Base-by-base conservation (phyloP, 2,329 filamentous ascomycete genomes). In the Scedosporium aurantiacum region DNA sequence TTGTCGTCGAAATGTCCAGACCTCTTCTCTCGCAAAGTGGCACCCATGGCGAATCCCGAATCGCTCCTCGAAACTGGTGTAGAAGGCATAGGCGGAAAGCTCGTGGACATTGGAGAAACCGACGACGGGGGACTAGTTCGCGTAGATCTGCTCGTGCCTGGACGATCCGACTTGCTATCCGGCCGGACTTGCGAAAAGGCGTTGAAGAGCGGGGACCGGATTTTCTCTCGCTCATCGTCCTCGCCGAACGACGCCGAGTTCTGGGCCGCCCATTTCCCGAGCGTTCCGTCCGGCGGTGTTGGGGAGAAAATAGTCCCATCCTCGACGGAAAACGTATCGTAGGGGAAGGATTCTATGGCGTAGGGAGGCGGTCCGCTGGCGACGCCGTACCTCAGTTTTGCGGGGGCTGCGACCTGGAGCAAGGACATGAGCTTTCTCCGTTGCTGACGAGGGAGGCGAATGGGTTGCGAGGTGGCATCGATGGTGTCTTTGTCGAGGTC, bases 401-500 rank as follows among this genome's bases (percentile, higher is more conserved):
- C 91, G 12, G 93, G 93, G 43, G 94, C 94, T 16, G 93, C 92
- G 40, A 92, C 78, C 71, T 97, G 93, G 57, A 99, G 78, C 32
- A 99, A 78, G 16, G 92, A 91, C 68, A 90, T 82, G 32, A 99
- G 82, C 74, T 99, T 99, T 65, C 92, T 83, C 57, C 94, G 85
- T 71, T 95, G 90, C 69, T 96, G 93, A 64, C 91, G 86, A 8
- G 94, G 94, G 25, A 99, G 79, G 52, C 87, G 81, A 56, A 84
- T 82, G n/a, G 92, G 91, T 62, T 86, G 83, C 5, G 84, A 79
- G 1, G 91, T 94, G 57, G 91, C 89, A 70, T 96, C 90, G 63
- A 99, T 92, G 16, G 86, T 86, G 72, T 99, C 90, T 71, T 89
- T 86, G 73, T 99, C 94, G 59, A 99, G 79, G 73, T 99, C 94